Evolutionary conservation across 2,329 filamentous ascomycete genomes (phyloP).

Genomic region (Ascocoryne sarcoides): DNA sequence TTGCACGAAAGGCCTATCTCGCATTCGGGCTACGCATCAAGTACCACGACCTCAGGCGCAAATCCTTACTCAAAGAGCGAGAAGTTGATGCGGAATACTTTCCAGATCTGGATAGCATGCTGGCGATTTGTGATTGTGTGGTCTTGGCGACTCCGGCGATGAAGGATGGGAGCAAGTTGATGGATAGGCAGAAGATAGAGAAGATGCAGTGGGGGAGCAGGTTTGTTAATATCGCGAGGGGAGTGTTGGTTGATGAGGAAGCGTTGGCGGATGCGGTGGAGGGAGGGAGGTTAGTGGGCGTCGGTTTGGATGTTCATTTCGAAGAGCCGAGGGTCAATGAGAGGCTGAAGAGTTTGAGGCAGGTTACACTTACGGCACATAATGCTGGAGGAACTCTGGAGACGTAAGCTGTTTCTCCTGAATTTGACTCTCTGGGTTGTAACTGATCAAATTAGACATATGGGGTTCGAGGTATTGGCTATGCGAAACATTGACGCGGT

Average conservation of each 20-base stretch:
- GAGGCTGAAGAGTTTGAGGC: conserved; percentile 20
- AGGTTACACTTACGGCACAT: conserved; percentile 52
- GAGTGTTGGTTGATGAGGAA: conserved; percentile 55
- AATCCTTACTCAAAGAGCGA: conserved; percentile 26
- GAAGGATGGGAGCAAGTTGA: conserved; percentile 37
- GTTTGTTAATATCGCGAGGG: conserved; percentile 59
- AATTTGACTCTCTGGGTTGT: neutral
- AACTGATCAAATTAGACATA: conserved; percentile 16
- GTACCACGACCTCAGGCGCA: conserved; percentile 50
- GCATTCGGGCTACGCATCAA: conserved; percentile 60
- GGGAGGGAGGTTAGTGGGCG: conserved; percentile 38
- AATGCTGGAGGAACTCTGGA: conserved; percentile 60
- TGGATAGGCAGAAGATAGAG: conserved; percentile 39
- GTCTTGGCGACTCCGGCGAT: conserved; percentile 51
- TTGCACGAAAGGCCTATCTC: conserved; percentile 48
- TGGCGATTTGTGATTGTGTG: conserved; percentile 47
- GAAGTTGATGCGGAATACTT: conserved; percentile 45
- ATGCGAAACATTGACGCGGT: conserved; percentile 60
- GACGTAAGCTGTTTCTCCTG: conserved; percentile 31
- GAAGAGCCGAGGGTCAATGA: conserved; percentile 41
- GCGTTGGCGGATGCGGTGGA: conserved; percentile 53
- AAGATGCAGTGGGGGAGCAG: conserved; percentile 46
- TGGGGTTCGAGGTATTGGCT: conserved; percentile 57
- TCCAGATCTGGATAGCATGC: conserved; percentile 40
- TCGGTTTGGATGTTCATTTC: conserved; percentile 56